Evolutionary conservation across 192 early-diverging fungal genomes (phyloP).

Genomic region (Paraglomus brasilianum): DNA sequence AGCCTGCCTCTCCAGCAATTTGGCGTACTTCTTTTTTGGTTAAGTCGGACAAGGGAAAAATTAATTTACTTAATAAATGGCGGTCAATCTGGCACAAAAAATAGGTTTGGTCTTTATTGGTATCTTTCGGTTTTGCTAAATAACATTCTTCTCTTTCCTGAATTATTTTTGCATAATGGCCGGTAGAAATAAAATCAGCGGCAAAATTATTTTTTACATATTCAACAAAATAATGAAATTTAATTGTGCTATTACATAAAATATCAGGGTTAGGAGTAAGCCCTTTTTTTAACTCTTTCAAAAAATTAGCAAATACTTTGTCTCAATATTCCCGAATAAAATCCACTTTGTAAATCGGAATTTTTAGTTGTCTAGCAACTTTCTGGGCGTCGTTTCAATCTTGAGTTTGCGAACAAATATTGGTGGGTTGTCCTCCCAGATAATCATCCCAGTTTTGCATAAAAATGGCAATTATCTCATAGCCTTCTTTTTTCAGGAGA

Average conservation of each 20-base stretch:
- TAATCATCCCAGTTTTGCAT: slow-evolving; percentile 22
- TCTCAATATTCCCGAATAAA: slow-evolving; percentile 12
- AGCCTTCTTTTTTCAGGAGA: slow-evolving; percentile 10
- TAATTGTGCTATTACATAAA: slow-evolving; percentile 12
- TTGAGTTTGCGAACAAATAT: neutral
- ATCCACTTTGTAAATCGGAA: slow-evolving; percentile 16
- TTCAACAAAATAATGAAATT: slow-evolving; percentile 1
- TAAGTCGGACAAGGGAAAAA: slow-evolving; percentile 6
- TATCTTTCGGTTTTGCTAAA: neutral
- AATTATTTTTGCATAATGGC: slow-evolving; percentile 19
- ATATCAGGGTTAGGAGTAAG: slow-evolving; percentile 17
- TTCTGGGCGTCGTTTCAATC: slow-evolving; percentile 2
- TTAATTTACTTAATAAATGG: neutral
- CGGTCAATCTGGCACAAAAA: slow-evolving; percentile 2
- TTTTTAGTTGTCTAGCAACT: slow-evolving; percentile 7
- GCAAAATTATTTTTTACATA: neutral
- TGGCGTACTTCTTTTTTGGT: slow-evolving; percentile 8
- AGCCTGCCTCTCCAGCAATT: neutral
- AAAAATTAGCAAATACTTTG: slow-evolving; percentile 7
- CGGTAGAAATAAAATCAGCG: slow-evolving; percentile 4
- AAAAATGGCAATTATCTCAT: slow-evolving; percentile 11
- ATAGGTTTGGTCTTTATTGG: slow-evolving; percentile 18
- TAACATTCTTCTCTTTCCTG: slow-evolving; percentile 4
- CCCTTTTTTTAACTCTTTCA: slow-evolving; percentile 7
- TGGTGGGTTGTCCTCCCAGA: neutral